Base-by-base conservation (phyloP, 2,329 filamentous ascomycete species). In the Chaetomium strumarium region DNA sequence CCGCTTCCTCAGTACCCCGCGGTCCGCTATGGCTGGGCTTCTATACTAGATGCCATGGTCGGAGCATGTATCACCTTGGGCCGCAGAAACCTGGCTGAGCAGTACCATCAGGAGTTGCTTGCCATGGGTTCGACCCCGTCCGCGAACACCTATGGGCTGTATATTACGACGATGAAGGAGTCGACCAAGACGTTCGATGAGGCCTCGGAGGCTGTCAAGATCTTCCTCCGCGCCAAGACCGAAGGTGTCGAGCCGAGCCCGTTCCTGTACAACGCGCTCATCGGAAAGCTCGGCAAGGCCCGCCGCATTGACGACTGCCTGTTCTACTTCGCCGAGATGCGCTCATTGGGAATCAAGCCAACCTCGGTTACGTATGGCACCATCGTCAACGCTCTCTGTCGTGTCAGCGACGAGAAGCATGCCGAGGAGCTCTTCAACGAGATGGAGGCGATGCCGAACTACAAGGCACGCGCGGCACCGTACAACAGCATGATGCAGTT, bases 401-500 rank as follows among this genome's bases (percentile, higher is more conserved):
- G 93, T 63, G 93, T 97, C 51, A 96, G 90, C 61, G 93, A 99
- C 63, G 92, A 97, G 74, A 95, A 92, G 66, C 96, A 96, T 67
- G 93, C 93, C 29, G 93, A 96, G 66, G 90, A 97, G 71, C 83
- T 97, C 63, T 99, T 99, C 66, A 90, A 97, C 66, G 93, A 99
- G 75, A 99, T 99, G 93, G 93, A 99, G 75, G 83, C 86, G 43
- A 96, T 95, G 86, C 86, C 90, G 52, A 99, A 99, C 75, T 99
- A 99, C 81, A 97, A 96, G 77, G 90, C 93, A 38, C 86, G 93
- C 10, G 91, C 93, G 24, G 93, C 93, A 20, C 93, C 93, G 1
- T 99, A 99, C 78, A 96, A 99, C 77, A 95, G 90, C 71, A 88
- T 99, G 84, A 99, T 99, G 83, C 93, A 99, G 68, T 97, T 96